Percentiles rank a stretch among this genome's conserved stretches.
These are phyloP conservation scores for Articulospora tetracladia DNA, from an alignment of 495 filamentous ascomycete species.

Conservation along the genomic window DNA sequence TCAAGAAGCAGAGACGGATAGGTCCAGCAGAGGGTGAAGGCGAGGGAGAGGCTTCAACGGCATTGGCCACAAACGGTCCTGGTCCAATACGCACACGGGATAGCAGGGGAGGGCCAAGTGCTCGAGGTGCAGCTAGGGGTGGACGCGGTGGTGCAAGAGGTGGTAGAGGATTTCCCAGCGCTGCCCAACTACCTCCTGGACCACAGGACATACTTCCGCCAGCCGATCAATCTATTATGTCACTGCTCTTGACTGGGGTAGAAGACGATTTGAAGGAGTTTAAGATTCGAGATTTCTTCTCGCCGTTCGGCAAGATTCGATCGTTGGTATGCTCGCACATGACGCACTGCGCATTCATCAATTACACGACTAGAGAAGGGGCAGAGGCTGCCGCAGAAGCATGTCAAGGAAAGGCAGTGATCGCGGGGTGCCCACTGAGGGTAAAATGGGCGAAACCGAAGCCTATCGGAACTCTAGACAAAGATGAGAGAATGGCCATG, in stretches of 20 bases:
- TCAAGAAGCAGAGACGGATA: constrained; percentile 73
- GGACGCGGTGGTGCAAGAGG: constrained; percentile 41
- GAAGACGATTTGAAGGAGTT: constrained; percentile 95
- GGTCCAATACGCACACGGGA: constrained; percentile 70
- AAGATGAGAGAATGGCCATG: constrained; percentile 71
- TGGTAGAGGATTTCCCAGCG: constrained; percentile 61
- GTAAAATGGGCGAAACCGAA: constrained; percentile 91
- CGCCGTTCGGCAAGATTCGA: constrained; percentile 79
- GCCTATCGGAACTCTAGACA: constrained; percentile 83
- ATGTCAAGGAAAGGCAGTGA: constrained; percentile 83
- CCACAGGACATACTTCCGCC: constrained; percentile 83
- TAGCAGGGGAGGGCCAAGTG: constrained; percentile 45
- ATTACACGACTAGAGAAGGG: constrained; percentile 75
- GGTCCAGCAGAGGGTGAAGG: constrained; percentile 50
- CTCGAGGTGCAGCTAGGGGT: constrained; percentile 44
- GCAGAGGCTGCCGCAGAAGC: constrained; percentile 81
- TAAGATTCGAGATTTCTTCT: constrained; percentile 85
- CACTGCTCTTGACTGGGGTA: constrained; percentile 89
- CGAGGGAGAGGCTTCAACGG: constrained; percentile 37
- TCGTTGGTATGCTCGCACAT: constrained; percentile 93
- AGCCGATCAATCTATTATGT: constrained; percentile 76
- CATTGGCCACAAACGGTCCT: constrained; percentile 43
- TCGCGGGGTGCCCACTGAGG: constrained; percentile 78
- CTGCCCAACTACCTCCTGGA: constrained; percentile 70
- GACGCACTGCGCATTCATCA: constrained; percentile 94